phyloP scores from a whole-genome alignment of 225 moss, liverwort and hornwort genomes.

The Bryoerythrophyllum caledonicum region DNA sequence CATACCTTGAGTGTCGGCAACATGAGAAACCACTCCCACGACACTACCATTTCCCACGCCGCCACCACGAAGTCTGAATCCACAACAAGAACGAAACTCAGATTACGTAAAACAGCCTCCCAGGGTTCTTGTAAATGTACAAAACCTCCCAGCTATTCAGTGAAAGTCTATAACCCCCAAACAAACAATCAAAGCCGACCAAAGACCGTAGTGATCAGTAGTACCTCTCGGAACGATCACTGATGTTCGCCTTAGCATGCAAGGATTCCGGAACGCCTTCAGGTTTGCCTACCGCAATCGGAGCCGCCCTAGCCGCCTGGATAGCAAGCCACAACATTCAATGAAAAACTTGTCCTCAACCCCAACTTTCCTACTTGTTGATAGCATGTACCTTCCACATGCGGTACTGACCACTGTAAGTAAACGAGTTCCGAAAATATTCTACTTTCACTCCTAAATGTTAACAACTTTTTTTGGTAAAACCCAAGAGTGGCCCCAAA shows the following conservation, averaged over 20 bases:
- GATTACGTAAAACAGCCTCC: constrained; percentile 9
- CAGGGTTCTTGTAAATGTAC: background rate
- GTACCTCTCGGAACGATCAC: constrained; percentile 21
- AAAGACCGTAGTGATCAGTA: constrained; percentile 12
- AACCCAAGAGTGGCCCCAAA: constrained; percentile 3
- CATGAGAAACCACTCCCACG: constrained; percentile 21
- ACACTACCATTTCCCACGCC: constrained; percentile 19
- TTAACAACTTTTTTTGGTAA: background rate
- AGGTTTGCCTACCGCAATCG: background rate
- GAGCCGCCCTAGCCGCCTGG: constrained; percentile 31
- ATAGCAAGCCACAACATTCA: background rate
- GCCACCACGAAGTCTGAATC: constrained; percentile 32
- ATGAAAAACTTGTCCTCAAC: background rate
- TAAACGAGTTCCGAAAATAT: background rate
- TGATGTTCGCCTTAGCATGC: background rate
- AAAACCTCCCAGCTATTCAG: background rate
- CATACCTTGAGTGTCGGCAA: constrained; percentile 34
- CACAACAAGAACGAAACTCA: constrained; percentile 33
- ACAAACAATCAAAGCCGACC: too few species aligned
- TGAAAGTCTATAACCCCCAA: background rate
- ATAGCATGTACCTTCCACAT: too few species aligned
- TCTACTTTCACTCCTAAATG: background rate
- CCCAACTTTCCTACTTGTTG: background rate
- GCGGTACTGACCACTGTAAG: too few species aligned
- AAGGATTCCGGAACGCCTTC: constrained; percentile 6